These are phyloP conservation scores for Haplosporangium gracile DNA, from an alignment of 192 early-diverging fungal species.

Conservation along the genomic window DNA sequence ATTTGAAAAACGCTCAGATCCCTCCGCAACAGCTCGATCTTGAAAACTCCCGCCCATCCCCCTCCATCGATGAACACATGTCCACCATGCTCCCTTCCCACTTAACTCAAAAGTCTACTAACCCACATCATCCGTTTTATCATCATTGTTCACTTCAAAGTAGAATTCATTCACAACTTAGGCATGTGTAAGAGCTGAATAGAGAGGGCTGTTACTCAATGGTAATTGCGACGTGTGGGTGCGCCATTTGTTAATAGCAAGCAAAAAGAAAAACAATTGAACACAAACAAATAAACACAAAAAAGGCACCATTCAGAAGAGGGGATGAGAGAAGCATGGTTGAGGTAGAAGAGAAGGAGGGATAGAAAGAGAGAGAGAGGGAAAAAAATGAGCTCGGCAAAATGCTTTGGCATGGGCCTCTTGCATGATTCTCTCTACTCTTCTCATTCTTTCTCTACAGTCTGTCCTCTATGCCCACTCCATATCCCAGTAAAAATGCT, in stretches of 20 bases:
- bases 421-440: neutral
- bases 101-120: constrained; percentile 1
- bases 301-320: neutral
- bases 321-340: neutral
- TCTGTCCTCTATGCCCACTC: neutral
- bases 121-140: neutral
- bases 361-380: neutral
- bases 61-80: neutral
- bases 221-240: neutral
- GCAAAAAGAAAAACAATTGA: neutral
- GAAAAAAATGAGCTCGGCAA: neutral
- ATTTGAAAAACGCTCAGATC: neutral
- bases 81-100: neutral
- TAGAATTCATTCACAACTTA: neutral
- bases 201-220: neutral
- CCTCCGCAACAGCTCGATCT: neutral
- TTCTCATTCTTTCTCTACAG: neutral
- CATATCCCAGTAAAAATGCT: neutral
- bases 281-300: neutral
- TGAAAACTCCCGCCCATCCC: neutral
- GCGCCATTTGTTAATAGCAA: neutral
- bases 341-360: neutral
- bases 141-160: neutral
- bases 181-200: neutral
- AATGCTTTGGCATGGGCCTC: constrained; percentile 7